Evolutionary conservation across 768 basidiomycete species (phyloP), one percentile per base, ranked within the genome.

Genomic region (Macrolepiota dolichaula): DNA sequence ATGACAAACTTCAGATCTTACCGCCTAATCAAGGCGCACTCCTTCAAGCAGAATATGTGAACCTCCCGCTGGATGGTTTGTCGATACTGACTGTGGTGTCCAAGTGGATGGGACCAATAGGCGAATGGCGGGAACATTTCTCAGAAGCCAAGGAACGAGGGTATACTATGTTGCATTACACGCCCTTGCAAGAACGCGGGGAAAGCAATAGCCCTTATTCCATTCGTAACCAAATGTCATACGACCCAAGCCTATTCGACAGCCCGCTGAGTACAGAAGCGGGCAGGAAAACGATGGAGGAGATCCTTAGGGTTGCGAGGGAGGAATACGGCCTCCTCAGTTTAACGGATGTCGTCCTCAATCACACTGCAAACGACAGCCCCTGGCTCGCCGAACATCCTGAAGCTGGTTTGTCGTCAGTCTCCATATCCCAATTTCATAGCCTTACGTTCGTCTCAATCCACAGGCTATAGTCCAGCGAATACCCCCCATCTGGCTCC

Each of bases 151-250:
- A 87, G 55, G 82, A 92, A 56, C 81, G 96, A 51, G 96, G 97
- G 0, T 99, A 99, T 78, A 99, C 96, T 55, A 97, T 98, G 94
- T 77, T 99, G 46, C 97, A 99, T 70, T 99, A 91, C 79, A 92
- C 96, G 0, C 97, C 97, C 0, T 77, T 99, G 5, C 96, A 99
- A 74, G 89, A 92, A 70, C 80, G 96, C 36, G 97, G 97, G 22
- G 83, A 85, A 64, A 93, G 91, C 64, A 84, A 91, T 63, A 95
- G 92, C 66, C 97, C 97, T 0, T 99, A 98, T 73, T 96, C 93
- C 17, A 94, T 98, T 68, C 85, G 85, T 57, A 86, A 96, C 70
- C 97, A 99, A 76, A 76, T 86, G 57, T 82, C 75, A 42, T 98
- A 94, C 67, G 94, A 96, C 63, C 78, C 84, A n/a, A 80, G 81